Evolutionary conservation across 495 filamentous ascomycete genomes (phyloP), one percentile per base, ranked within the genome.

Genomic region (Bombardia bombarda): DNA sequence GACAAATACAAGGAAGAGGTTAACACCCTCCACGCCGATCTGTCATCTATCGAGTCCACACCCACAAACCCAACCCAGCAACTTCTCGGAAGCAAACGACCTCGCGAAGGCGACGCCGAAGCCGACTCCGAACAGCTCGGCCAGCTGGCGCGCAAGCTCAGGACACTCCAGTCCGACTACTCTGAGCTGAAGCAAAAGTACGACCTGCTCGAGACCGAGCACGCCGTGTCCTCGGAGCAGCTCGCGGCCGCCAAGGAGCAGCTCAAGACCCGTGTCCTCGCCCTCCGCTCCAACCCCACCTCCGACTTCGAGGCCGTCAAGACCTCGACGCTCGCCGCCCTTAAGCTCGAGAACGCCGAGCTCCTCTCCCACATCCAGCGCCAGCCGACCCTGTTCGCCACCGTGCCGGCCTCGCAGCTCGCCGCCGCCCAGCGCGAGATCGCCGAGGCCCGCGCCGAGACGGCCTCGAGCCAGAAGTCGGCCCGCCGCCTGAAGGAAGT

Each of bases 1-100:
- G 90, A 96, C 57, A 72, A 86, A 47, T 94, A 95, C 64, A 82
- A 92, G 40, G 68, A 68, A n/a, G 93, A 99, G 51, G 68, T 92
- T 22, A 78, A 87, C 49, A 75, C 69, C 4, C 67, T 89, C 0
- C 79, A 88, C 38, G 73, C 74, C 12, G 85, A 92, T 33, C 66
- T 94, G 23, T 73, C 79, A 1, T 73, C 77, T n/a, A 60, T 67
- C n/a, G 80, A 85, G 47, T 56, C 65, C 12, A 43, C 58, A 6
- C 47, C 59, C 16, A 39, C 34, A 5, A 49, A 42, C 43, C 51
- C 60, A 6, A 44, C 35, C 8, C 56, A 60, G 22, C 52, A 57
- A n/a, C 32, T 49, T 20, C 60, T 66, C 3, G 73, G 73, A 14
- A 70, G 58, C 31, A 82, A 92, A 68, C 67, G 88, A 32, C 45